Conservation (phyloP, 768 basidiomycete species). For the Phaeotremella fagi region DNA sequence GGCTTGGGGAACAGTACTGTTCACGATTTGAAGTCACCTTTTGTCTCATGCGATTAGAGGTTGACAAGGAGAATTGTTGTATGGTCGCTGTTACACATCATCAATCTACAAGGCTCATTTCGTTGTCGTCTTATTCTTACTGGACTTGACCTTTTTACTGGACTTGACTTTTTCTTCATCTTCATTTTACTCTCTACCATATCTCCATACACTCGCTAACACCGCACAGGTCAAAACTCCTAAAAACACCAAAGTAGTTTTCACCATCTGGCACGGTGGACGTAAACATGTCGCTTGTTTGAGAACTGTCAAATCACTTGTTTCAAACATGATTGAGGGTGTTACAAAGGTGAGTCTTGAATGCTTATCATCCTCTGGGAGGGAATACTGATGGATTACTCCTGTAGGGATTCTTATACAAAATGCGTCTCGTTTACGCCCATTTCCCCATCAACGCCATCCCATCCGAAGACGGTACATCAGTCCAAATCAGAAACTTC, state of each 20-base stretch:
- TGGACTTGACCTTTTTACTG: too few species aligned
- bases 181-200: background rate
- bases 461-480: constrained; percentile 45
- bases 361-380: background rate
- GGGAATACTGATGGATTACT: background rate
- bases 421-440: constrained; percentile 99
- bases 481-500: constrained; percentile 51
- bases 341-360: constrained; percentile 72
- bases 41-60: too few species aligned
- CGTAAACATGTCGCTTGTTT: constrained; percentile 99
- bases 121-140: too few species aligned
- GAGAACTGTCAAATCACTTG: constrained; percentile 88
- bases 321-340: constrained; percentile 95
- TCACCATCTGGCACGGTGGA: constrained; percentile 96
- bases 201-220: too few species aligned
- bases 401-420: constrained; percentile 91
- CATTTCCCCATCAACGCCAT: constrained; percentile 99
- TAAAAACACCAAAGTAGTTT: constrained; percentile 65
- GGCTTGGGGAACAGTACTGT: too few species aligned
- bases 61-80: too few species aligned
- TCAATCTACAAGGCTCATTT: too few species aligned
- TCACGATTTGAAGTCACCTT: too few species aligned
- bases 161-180: too few species aligned
- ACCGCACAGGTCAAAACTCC: constrained; percentile 52
- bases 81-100: too few species aligned